Percentiles rank a stretch among this genome's conserved stretches.
Evolutionary conservation across 495 filamentous ascomycete genomes (phyloP).

Genomic region (Pyrenula aspistea): DNA sequence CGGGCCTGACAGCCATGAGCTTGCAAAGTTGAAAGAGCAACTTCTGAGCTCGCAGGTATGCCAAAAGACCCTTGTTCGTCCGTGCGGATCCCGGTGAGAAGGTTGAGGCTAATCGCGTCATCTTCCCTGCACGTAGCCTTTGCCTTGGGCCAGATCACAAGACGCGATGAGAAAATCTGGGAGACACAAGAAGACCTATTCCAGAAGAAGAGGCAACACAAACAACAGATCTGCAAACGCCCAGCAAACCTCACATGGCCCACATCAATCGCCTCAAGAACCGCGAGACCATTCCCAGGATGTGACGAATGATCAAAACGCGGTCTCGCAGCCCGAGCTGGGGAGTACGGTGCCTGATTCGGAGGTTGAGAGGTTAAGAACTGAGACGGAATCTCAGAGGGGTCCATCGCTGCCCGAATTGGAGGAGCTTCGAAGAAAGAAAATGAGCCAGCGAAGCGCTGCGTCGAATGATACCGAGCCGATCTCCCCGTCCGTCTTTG

Average conservation of each 20-base stretch:
- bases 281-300: not conserved
- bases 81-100: slow-evolving; percentile 9
- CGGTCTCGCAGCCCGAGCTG: not conserved
- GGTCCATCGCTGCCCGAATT: not conserved
- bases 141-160: not conserved
- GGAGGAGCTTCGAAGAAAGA: slow-evolving; percentile 1
- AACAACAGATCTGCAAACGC: not conserved
- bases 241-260: not conserved
- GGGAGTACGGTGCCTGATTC: slow-evolving; percentile 2
- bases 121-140: slow-evolving; percentile 1
- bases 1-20: slow-evolving; percentile 35
- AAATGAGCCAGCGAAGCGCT: slow-evolving; percentile 23
- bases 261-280: not conserved
- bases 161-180: not conserved
- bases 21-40: slow-evolving; percentile 35
- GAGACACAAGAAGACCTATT: not conserved
- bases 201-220: not conserved
- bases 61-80: slow-evolving; percentile 15
- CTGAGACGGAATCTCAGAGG: not conserved
- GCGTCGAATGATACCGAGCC: slow-evolving; percentile 38
- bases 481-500: slow-evolving; percentile 39
- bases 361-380: slow-evolving; percentile 1
- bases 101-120: not conserved
- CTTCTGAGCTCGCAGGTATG: slow-evolving; percentile 33
- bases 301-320: not conserved